These are phyloP conservation scores for Sporothrix dimorphospora DNA, from an alignment of 2,329 filamentous ascomycete species.

Conservation along the genomic window DNA sequence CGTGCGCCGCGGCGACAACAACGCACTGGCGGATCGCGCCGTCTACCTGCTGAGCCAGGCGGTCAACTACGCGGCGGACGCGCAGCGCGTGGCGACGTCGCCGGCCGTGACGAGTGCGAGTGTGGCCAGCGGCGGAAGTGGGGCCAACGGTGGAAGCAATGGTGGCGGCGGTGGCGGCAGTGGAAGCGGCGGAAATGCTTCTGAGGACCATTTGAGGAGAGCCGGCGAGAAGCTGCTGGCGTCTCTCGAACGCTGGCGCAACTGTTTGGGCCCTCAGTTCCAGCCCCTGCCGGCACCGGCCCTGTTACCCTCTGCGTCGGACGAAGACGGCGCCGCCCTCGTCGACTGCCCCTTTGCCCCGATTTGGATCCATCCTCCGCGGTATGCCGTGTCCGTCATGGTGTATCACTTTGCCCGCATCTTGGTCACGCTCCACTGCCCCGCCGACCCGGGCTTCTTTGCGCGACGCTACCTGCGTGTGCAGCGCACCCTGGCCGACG, in stretches of 20 bases:
- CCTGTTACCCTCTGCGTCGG: slow-evolving; percentile 30
- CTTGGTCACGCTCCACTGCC: slow-evolving; percentile 56
- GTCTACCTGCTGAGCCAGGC: not conserved
- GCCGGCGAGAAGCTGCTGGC: not conserved
- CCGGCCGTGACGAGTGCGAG: not conserved
- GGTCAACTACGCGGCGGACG: not conserved
- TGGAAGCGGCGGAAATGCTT: not conserved
- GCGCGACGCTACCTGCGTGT: slow-evolving; percentile 46
- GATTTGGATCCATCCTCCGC: slow-evolving; percentile 55
- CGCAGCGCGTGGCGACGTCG: not conserved
- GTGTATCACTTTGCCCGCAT: slow-evolving; percentile 57
- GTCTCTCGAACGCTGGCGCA: not conserved
- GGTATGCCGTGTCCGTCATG: slow-evolving; percentile 54
- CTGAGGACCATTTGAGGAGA: not conserved
- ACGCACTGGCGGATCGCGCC: not conserved
- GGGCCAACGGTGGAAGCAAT: not conserved
- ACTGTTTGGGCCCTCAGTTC: not conserved
- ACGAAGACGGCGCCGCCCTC: slow-evolving; percentile 41
- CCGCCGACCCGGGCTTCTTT: slow-evolving; percentile 44
- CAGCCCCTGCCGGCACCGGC: not conserved
- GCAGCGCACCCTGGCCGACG: slow-evolving; percentile 50
- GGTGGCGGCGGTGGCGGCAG: not conserved
- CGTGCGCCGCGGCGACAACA: not conserved
- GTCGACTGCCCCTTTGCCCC: slow-evolving; percentile 44
- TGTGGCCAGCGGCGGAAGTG: not conserved